Percentiles rank a stretch among this genome's conserved stretches.
These are phyloP conservation scores for Populus euphratica DNA, from an alignment of 345 rosid genomes.

Conservation along the genomic window DNA sequence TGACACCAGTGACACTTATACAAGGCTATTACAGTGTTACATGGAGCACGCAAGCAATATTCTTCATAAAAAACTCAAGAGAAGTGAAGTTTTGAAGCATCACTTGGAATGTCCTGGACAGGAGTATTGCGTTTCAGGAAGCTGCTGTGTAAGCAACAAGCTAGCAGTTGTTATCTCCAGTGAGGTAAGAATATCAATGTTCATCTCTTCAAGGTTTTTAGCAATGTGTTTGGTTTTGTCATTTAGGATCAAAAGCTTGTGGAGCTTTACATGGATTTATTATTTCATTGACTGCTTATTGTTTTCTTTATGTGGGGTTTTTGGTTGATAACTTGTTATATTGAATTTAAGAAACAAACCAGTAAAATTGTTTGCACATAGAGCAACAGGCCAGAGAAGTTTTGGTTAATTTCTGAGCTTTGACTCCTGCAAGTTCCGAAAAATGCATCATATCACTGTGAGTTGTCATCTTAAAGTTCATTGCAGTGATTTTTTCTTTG, in stretches of 20 bases:
- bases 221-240: background rate
- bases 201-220: background rate
- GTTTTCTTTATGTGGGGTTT: background rate
- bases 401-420: background rate
- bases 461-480: background rate
- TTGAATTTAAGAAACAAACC: background rate
- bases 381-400: background rate
- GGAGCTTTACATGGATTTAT: background rate
- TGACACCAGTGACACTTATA: constrained; percentile 39
- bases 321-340: background rate
- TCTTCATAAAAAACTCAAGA: constrained; percentile 31
- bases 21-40: constrained; percentile 37
- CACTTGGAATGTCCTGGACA: constrained; percentile 18
- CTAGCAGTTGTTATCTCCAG: constrained; percentile 29
- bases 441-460: background rate
- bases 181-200: constrained; percentile 47
- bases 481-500: background rate
- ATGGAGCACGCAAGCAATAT: constrained; percentile 45
- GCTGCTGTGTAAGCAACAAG: constrained; percentile 29
- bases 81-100: constrained; percentile 16
- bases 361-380: background rate
- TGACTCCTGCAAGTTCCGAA: background rate
- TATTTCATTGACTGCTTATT: background rate
- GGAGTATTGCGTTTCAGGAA: constrained; percentile 25
- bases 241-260: background rate